Conservation (phyloP, 2,329 filamentous ascomycete genomes). For the Penicillium polonicum region DNA sequence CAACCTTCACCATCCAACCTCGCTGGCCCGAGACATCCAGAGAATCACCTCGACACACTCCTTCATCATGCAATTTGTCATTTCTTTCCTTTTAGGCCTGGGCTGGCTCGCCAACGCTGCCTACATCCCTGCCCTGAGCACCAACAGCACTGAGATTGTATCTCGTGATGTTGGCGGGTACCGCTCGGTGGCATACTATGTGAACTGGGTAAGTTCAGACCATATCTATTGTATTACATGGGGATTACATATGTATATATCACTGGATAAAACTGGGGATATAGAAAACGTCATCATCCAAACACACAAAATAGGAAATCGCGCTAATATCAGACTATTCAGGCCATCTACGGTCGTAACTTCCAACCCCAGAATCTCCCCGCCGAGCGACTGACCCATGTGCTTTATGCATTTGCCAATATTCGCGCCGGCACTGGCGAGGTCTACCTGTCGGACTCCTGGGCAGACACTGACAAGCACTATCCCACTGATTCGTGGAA, state of each 20-base stretch:
- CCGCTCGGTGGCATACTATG: slow-evolving; percentile 46
- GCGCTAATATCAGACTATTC: background rate
- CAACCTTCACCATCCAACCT: slow-evolving; percentile 1
- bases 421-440: slow-evolving; percentile 72
- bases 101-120: slow-evolving; percentile 13
- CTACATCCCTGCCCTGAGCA: slow-evolving; percentile 10
- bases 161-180: slow-evolving; percentile 19
- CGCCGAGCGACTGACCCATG: slow-evolving; percentile 76
- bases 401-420: slow-evolving; percentile 91
- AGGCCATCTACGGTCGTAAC: slow-evolving; percentile 83
- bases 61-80: slow-evolving; percentile 15
- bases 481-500: slow-evolving; percentile 67
- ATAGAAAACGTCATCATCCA: background rate
- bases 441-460: slow-evolving; percentile 70
- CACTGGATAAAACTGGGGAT: background rate
- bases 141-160: slow-evolving; percentile 9
- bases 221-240: background rate
- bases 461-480: slow-evolving; percentile 67
- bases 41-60: background rate
- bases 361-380: slow-evolving; percentile 84
- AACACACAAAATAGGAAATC: background rate
- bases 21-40: slow-evolving; percentile 12
- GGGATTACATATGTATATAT: too few relatives aligned
- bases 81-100: slow-evolving; percentile 13
- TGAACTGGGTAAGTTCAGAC: slow-evolving; percentile 43